phyloP scores from a whole-genome alignment of 1,284 basidiomycete genomes.

The Porogramme epimiltina region DNA sequence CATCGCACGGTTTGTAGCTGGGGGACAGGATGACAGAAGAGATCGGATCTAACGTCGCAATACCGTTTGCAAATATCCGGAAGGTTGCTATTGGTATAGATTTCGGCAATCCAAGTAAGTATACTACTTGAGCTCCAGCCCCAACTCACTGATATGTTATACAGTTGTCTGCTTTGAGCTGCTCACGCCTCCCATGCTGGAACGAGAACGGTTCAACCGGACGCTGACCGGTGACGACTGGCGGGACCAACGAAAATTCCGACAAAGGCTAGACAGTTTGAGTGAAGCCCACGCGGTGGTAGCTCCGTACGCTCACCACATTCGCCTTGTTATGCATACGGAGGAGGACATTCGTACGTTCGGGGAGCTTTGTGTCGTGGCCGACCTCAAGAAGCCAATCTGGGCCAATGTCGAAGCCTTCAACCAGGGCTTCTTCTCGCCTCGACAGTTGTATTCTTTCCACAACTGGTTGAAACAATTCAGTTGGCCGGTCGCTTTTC shows the following conservation, averaged over 20 bases:
- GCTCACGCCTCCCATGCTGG: constrained; percentile 60
- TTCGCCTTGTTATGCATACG: constrained; percentile 57
- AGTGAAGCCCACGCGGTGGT: constrained; percentile 54
- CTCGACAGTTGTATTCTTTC: constrained; percentile 47
- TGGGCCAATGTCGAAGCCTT: constrained; percentile 46
- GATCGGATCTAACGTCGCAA: constrained; percentile 49
- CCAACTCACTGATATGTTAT: not conserved
- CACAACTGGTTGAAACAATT: constrained; percentile 43
- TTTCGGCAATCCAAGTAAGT: constrained; percentile 41
- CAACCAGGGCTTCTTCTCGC: constrained; percentile 49
- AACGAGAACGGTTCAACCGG: constrained; percentile 58
- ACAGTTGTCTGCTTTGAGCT: constrained; percentile 68
- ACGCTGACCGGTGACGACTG: constrained; percentile 41
- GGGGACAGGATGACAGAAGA: constrained; percentile 56
- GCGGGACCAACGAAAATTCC: constrained; percentile 46
- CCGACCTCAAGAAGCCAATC: constrained; percentile 45
- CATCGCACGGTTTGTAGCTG: constrained; percentile 42
- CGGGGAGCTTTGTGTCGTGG: constrained; percentile 50
- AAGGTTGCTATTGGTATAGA: constrained; percentile 62
- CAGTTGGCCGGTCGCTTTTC: constrained; percentile 66
- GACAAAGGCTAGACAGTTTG: constrained; percentile 55
- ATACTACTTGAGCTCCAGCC: not conserved
- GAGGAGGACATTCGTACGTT: constrained; percentile 49
- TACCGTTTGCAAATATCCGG: constrained; percentile 59
- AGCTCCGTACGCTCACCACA: constrained; percentile 65